Evolutionary conservation across 805 yeast species (phyloP).

Genomic region (Pichia exigua): DNA sequence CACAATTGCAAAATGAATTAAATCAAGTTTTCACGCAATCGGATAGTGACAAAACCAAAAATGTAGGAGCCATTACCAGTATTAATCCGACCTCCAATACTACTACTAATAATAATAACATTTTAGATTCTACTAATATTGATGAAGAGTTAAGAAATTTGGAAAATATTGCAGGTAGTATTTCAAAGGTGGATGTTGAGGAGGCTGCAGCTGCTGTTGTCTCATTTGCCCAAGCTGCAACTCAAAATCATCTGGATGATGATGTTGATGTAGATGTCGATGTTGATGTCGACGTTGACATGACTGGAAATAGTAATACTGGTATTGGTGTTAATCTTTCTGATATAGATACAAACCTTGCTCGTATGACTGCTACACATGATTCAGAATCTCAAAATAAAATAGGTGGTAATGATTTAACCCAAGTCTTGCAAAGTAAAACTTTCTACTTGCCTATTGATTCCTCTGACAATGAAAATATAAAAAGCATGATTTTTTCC

Average conservation of each 20-base stretch:
- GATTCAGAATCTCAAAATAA: background rate
- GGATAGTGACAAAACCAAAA: background rate
- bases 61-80: background rate
- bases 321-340: background rate
- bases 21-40: background rate
- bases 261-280: constrained; percentile 10
- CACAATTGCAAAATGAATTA: constrained; percentile 6
- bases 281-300: constrained; percentile 4
- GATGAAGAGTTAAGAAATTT: constrained; percentile 13
- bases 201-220: constrained; percentile 6
- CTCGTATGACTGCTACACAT: background rate
- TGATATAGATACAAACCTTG: background rate
- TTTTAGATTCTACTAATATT: constrained; percentile 9
- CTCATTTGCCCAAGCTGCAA: constrained; percentile 7
- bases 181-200: background rate
- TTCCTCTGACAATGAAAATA: constrained; percentile 11
- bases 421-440: constrained; percentile 7
- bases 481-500: constrained; percentile 14
- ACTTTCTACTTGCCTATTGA: constrained; percentile 16
- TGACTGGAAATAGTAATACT: background rate
- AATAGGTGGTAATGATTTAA: background rate
- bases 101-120: background rate
- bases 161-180: constrained; percentile 1
- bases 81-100: background rate
- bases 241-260: constrained; percentile 1